Evolutionary conservation across 371 early-diverging fungal species (phyloP).

Genomic region (Phascolomyces articulosus): DNA sequence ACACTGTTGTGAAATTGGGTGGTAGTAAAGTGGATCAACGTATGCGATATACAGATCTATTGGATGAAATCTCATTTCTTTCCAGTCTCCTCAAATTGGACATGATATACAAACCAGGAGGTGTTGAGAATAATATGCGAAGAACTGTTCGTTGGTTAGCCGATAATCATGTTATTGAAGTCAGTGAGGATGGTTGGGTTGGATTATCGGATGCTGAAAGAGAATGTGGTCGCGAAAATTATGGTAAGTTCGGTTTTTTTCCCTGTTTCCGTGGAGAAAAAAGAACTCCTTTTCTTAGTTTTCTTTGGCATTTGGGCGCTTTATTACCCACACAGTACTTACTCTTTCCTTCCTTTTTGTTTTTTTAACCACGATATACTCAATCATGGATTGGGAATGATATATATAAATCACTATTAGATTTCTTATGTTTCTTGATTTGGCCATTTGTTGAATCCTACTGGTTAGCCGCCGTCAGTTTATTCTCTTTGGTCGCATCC

Average conservation of each 20-base stretch:
- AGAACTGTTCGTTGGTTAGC: conserved; percentile 68
- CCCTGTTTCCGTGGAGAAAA: too few species aligned
- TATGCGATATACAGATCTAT: conserved; percentile 52
- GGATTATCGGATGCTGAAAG: conserved; percentile 70
- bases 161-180: conserved; percentile 60
- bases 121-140: conserved; percentile 72
- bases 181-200: conserved; percentile 59
- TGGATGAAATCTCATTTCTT: conserved; percentile 76
- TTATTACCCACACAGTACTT: background rate
- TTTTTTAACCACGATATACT: background rate
- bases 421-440: conserved; percentile 84
- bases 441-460: conserved; percentile 94
- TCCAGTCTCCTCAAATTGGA: conserved; percentile 82
- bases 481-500: conserved; percentile 62
- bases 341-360: background rate
- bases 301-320: background rate
- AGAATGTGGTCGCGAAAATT: conserved; percentile 80
- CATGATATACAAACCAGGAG: conserved; percentile 85
- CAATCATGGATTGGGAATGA: too few species aligned
- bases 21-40: conserved; percentile 65
- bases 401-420: too few species aligned
- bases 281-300: background rate
- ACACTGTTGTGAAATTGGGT: conserved; percentile 80
- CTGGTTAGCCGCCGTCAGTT: conserved; percentile 75
- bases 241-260: too few species aligned